phyloP scores from a whole-genome alignment of 768 basidiomycete genomes.

The Tulasnella sp. region DNA sequence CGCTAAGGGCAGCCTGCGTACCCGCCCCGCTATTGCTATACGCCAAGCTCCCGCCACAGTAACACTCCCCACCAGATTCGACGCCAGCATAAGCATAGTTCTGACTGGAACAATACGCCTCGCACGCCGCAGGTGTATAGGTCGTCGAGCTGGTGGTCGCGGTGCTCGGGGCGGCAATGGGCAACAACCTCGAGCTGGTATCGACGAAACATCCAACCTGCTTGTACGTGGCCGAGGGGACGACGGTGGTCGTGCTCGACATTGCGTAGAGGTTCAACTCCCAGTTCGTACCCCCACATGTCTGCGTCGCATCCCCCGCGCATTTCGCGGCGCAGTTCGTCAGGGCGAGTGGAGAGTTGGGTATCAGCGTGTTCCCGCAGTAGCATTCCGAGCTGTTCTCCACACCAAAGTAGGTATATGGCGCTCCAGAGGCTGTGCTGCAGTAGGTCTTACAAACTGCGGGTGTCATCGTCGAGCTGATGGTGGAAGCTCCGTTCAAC shows the following conservation, averaged over 20 bases:
- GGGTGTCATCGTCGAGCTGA: background rate
- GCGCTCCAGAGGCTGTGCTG: background rate
- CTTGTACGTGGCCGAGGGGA: no score
- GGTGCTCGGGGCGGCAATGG: no score
- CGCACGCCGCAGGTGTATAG: no score
- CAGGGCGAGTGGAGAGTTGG: background rate
- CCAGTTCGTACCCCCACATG: constrained; percentile 11
- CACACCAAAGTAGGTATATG: background rate
- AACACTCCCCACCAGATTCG: constrained; percentile 1
- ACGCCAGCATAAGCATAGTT: background rate
- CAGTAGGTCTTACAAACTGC: background rate
- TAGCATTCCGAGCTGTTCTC: background rate
- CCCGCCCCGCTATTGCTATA: background rate
- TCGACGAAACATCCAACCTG: no score
- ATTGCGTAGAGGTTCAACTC: constrained; percentile 9
- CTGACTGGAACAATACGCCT: no score
- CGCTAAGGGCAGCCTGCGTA: no score
- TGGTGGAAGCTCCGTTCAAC: background rate
- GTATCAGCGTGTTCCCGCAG: constrained; percentile 5
- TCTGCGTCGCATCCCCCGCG: constrained; percentile 10
- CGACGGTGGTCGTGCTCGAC: background rate
- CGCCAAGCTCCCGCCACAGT: background rate
- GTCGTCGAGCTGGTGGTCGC: no score
- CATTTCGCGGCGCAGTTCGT: constrained; percentile 7
- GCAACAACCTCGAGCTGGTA: no score